These are phyloP conservation scores for Eucalyptus pauciflora DNA, from an alignment of 345 rosid genomes.

Conservation along the genomic window DNA sequence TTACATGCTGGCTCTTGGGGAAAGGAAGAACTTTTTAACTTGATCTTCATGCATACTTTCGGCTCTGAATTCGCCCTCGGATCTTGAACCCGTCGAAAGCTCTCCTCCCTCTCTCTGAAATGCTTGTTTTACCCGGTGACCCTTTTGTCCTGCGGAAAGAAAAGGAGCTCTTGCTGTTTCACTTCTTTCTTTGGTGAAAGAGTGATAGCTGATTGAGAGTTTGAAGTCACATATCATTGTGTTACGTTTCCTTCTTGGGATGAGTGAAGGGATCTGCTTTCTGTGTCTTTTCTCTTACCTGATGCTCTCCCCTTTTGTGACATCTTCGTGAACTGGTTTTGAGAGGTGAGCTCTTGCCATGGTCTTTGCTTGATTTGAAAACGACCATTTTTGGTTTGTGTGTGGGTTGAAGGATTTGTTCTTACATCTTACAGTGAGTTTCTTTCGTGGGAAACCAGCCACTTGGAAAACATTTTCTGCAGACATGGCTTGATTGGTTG, in stretches of 20 bases:
- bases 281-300: background rate
- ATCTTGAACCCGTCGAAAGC: background rate
- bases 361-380: background rate
- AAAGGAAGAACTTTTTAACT: background rate
- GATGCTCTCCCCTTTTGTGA: background rate
- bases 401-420: background rate
- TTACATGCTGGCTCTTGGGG: background rate
- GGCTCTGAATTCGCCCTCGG: background rate
- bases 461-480: background rate
- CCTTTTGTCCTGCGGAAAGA: background rate
- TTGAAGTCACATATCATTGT: background rate
- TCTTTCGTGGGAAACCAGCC: background rate
- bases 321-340: background rate
- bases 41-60: background rate
- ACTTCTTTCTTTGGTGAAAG: background rate
- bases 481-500: background rate
- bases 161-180: background rate
- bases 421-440: rapidly evolving
- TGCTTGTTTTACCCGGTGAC: background rate
- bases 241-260: background rate
- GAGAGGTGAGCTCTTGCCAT: background rate
- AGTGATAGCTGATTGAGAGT: background rate
- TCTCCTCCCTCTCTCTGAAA: background rate
- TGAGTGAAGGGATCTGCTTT: background rate
- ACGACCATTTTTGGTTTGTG: background rate